Base-by-base conservation (phyloP, 1,139 yeast genomes). In the Torulaspora globosa region DNA sequence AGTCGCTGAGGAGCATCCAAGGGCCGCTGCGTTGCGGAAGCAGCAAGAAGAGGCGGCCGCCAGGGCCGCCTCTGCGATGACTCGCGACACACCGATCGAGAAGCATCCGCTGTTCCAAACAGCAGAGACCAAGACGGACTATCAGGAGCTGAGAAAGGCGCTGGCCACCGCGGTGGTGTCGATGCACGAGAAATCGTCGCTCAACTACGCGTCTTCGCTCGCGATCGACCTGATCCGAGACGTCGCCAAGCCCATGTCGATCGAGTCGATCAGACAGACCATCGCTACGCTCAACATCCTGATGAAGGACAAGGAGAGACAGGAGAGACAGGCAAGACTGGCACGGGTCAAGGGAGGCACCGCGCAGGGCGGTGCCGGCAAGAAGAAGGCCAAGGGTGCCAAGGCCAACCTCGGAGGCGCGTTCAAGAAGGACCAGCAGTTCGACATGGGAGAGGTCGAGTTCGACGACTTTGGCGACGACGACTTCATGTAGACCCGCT, bases 281-380 rank as follows among this genome's bases (percentile, higher is more conserved):
- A 76, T 84, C 41, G 83, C 95, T 36, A 90, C 97, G 1, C 73
- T 92, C 62, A 86, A 81, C 57, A 92, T 90, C 6, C 68, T 84
- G 46, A 73, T 84, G 53, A 89, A 84, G 62, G 96, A 89, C 47
- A 92, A 92, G 72, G 92, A 84, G 68, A 84, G 82, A 66, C 84
- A 83, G 49, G 97, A 90, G 71, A 86, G 97, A 73, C 84, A 76
- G 60, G 87, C 84, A 2, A 78, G 95, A 70, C 72, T 84, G 60
- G 78, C 83, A 60, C 83, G 82, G 65, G 77, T 88, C 39, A 65
- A 59, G 52, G 92, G 92, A 52, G 92, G 92, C 53, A 84, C 92
- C 39, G 80, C 92, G 34, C 84, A 94, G 38, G 95, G 94, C 62
- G 95, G 97, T 65, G 92, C 95, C 27, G 97, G 96, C 63, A 88